Conservation (phyloP, 2,329 filamentous ascomycete species). For the Hypoxylon sp. region DNA sequence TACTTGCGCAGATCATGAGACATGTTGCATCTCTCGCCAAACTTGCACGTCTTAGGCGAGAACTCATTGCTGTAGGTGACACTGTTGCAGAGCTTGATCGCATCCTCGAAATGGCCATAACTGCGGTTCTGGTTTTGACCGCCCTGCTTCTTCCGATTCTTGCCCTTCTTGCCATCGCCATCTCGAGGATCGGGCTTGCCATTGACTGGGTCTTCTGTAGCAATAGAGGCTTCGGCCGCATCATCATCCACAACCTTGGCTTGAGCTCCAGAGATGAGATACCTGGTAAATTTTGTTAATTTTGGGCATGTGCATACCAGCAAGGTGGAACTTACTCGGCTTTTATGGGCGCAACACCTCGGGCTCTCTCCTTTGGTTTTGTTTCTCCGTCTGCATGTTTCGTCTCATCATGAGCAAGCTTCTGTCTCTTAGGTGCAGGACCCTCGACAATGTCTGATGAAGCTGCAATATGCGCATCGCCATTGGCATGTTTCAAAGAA, state of each 20-base stretch:
- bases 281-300: constrained; percentile 47
- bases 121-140: constrained; percentile 87
- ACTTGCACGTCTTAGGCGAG: constrained; percentile 81
- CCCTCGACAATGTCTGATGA: constrained; percentile 50
- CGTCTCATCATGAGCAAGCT: constrained; percentile 58
- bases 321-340: constrained; percentile 54
- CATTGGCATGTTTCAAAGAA: constrained; percentile 29
- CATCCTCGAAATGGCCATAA: constrained; percentile 85
- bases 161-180: constrained; percentile 61
- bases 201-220: constrained; percentile 71
- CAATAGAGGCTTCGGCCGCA: constrained; percentile 68
- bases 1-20: constrained; percentile 90
- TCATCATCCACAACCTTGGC: constrained; percentile 65
- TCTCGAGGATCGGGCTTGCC: constrained; percentile 54
- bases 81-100: constrained; percentile 81
- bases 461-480: constrained; percentile 18
- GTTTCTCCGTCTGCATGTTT: constrained; percentile 25
- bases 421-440: constrained; percentile 71
- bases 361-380: constrained; percentile 41
- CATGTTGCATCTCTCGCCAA: constrained; percentile 83
- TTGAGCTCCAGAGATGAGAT: constrained; percentile 51
- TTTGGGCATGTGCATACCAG: neutral
- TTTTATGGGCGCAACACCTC: constrained; percentile 55
- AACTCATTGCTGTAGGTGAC: constrained; percentile 81
- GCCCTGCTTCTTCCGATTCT: constrained; percentile 67